Percentiles rank a stretch among this genome's conserved stretches.
Conservation (phyloP, 441 rosid species). For the Mallotus japonicus region DNA sequence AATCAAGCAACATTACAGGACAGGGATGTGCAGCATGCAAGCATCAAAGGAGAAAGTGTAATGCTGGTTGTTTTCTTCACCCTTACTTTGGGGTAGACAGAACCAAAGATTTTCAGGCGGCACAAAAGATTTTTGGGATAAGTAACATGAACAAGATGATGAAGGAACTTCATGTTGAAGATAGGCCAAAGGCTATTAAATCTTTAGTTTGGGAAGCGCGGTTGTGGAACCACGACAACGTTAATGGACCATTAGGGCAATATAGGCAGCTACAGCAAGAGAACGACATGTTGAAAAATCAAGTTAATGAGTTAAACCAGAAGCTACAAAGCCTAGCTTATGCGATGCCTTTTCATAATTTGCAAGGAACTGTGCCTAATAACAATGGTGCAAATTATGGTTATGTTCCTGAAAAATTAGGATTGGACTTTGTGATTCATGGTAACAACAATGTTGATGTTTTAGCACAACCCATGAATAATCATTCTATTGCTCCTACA, state of each 20-base stretch:
- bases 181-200: slow-evolving; percentile 39
- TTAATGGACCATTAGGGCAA: slow-evolving; percentile 33
- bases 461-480: background rate
- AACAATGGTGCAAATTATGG: background rate
- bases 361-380: background rate
- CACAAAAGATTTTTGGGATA: slow-evolving; percentile 31
- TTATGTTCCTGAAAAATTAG: background rate
- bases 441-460: background rate
- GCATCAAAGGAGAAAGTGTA: slow-evolving; percentile 36
- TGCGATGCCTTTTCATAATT: background rate
- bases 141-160: slow-evolving; percentile 38
- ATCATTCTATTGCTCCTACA: background rate
- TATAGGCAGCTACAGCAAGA: slow-evolving; percentile 7
- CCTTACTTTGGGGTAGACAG: slow-evolving; percentile 24
- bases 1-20: slow-evolving; percentile 17
- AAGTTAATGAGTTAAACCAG: background rate
- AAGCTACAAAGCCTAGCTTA: background rate
- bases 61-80: slow-evolving; percentile 18
- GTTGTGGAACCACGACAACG: slow-evolving; percentile 29
- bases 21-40: slow-evolving; percentile 43
- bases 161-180: slow-evolving; percentile 31
- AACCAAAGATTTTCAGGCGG: slow-evolving; percentile 16
- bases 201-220: slow-evolving; percentile 60
- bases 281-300: background rate
- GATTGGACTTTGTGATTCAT: background rate